Evolutionary conservation across 352 stramenopile species (phyloP).

Genomic region (Pythium brachiatum): DNA sequence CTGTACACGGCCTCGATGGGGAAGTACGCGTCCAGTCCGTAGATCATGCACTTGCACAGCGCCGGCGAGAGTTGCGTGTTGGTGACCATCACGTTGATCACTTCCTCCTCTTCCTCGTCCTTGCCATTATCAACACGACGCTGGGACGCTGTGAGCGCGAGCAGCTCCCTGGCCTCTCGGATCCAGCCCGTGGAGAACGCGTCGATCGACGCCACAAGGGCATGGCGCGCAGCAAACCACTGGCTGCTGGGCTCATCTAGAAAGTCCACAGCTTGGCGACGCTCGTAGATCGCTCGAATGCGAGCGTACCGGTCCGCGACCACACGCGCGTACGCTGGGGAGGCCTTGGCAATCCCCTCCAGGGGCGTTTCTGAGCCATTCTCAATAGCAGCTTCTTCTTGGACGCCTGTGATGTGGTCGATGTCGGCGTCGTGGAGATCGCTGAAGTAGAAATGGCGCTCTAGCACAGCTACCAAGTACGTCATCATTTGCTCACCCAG

Average conservation of each 20-base stretch:
- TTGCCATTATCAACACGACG: background rate
- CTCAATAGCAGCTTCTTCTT: background rate
- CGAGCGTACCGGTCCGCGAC: conserved; percentile 46
- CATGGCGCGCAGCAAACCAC: conserved; percentile 66
- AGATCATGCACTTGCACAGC: conserved; percentile 84
- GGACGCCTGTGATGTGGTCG: conserved; percentile 53
- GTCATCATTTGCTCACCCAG: conserved; percentile 86
- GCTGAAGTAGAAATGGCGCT: conserved; percentile 83
- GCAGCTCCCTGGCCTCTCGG: conserved; percentile 51
- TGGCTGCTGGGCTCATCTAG: conserved; percentile 57
- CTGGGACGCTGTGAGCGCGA: conserved; percentile 43
- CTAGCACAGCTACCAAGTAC: conserved; percentile 75
- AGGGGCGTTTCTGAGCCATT: background rate
- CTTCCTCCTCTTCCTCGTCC: conserved; percentile 38
- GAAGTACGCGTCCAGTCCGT: conserved; percentile 73
- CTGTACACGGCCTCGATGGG: conserved; percentile 75
- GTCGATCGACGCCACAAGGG: conserved; percentile 71
- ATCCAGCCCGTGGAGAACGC: conserved; percentile 70
- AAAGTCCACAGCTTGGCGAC: conserved; percentile 56
- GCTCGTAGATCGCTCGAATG: conserved; percentile 82
- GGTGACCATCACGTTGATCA: conserved; percentile 78
- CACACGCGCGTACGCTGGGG: background rate
- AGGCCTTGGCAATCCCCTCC: background rate
- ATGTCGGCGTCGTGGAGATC: conserved; percentile 71
- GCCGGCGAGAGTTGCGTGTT: conserved; percentile 80